Conservation (phyloP, 495 filamentous ascomycete genomes). For the Lasiosphaeria miniovina region DNA sequence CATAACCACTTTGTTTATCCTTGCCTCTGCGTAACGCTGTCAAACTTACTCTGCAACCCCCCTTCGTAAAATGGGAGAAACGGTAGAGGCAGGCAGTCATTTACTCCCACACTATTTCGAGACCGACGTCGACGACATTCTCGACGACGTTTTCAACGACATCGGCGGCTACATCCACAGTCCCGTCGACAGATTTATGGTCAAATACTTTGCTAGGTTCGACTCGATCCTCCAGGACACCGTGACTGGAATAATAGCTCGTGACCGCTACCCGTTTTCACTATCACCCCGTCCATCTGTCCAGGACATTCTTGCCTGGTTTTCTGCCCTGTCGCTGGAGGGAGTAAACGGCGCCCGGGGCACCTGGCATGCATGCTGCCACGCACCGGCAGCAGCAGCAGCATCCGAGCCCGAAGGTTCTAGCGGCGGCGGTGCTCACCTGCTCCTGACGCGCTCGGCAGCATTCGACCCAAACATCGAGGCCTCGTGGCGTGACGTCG, state of each 20-base stretch:
- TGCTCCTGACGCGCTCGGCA: neutral
- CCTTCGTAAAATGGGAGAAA: no score
- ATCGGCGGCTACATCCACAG: slow-evolving; percentile 28
- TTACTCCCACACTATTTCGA: neutral
- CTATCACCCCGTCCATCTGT: neutral
- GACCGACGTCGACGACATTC: slow-evolving; percentile 20
- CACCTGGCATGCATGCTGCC: neutral
- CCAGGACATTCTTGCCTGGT: neutral
- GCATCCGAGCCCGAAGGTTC: neutral
- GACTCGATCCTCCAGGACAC: neutral
- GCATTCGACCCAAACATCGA: neutral
- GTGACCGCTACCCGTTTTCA: neutral
- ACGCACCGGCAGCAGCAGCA: neutral
- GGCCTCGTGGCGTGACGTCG: neutral
- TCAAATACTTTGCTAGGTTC: slow-evolving; percentile 25
- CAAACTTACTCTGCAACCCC: no score
- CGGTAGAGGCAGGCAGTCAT: neutral
- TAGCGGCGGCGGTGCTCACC: neutral
- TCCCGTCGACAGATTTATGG: slow-evolving; percentile 25
- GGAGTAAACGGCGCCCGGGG: neutral
- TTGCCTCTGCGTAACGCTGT: no score
- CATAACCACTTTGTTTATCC: no score
- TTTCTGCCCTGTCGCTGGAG: neutral
- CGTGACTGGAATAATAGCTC: neutral
- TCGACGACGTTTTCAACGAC: slow-evolving; percentile 29